phyloP scores from a whole-genome alignment of 257 asterid genomes.

The Solanum appendiculatum region DNA sequence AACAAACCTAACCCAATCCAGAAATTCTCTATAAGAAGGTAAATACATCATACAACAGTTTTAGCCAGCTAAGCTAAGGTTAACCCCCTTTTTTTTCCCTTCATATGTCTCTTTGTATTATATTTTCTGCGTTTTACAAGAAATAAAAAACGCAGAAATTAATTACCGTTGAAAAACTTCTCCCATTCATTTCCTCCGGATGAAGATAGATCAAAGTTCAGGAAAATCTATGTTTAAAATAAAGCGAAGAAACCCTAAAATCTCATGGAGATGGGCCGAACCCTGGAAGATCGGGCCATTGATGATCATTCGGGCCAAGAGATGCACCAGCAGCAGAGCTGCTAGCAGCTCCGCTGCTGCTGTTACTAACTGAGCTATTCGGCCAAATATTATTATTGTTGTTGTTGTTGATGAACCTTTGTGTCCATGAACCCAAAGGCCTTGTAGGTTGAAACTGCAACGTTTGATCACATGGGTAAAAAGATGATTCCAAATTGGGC shows the following conservation, averaged over 20 bases:
- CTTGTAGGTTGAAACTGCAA: slow-evolving; percentile 7
- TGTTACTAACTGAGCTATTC: background rate
- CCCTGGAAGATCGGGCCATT: slow-evolving; percentile 28
- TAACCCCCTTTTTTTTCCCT: background rate
- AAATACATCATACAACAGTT: slow-evolving; percentile 5
- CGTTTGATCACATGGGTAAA: slow-evolving; percentile 11
- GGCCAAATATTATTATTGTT: slow-evolving; percentile 7
- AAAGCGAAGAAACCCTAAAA: background rate
- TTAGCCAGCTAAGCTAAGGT: background rate
- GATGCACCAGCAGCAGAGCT: slow-evolving; percentile 18
- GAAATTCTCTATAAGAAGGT: slow-evolving; percentile 24
- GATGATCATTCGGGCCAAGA: slow-evolving; percentile 13
- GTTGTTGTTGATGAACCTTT: slow-evolving; percentile 13
- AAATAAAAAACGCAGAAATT: background rate
- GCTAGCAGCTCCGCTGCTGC: background rate
- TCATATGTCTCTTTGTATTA: background rate
- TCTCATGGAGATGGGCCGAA: slow-evolving; percentile 23
- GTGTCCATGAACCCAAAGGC: slow-evolving; percentile 38
- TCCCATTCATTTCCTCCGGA: background rate
- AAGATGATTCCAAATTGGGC: background rate
- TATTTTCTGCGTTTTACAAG: background rate
- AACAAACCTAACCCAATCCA: slow-evolving; percentile 24
- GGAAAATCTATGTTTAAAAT: background rate
- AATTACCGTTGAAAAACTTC: background rate
- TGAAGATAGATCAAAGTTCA: background rate